Conservation (phyloP, 768 basidiomycete genomes). For the Boletus fagicola region DNA sequence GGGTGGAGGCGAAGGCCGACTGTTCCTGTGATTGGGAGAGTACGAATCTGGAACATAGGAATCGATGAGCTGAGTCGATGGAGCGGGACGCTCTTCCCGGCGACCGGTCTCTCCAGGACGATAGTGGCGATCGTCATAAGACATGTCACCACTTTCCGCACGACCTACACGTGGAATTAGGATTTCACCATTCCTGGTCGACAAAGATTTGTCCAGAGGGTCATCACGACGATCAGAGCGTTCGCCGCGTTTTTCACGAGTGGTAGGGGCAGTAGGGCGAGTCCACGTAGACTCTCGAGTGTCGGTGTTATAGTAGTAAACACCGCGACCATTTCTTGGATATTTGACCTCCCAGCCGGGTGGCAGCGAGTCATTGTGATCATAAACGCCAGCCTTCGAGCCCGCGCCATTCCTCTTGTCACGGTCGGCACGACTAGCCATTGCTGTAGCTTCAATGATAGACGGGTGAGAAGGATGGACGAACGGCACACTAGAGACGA, state of each 20-base stretch:
- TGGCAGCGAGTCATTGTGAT: slow-evolving; percentile 42
- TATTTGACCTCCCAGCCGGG: slow-evolving; percentile 60
- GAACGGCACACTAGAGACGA: slow-evolving; percentile 48
- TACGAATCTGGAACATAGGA: slow-evolving; percentile 31
- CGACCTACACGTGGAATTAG: slow-evolving; percentile 30
- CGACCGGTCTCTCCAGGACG: slow-evolving; percentile 43
- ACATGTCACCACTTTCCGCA: slow-evolving; percentile 35
- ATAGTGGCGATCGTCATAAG: slow-evolving; percentile 65
- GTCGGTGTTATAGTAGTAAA: slow-evolving; percentile 58
- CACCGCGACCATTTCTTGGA: slow-evolving; percentile 46
- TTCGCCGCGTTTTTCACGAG: slow-evolving; percentile 25
- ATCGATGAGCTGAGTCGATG: slow-evolving; percentile 23
- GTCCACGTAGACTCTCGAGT: slow-evolving; percentile 61
- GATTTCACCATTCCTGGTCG: slow-evolving; percentile 25
- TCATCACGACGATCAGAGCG: slow-evolving; percentile 29
- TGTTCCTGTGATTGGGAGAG: slow-evolving; percentile 24
- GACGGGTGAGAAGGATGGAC: slow-evolving; percentile 56
- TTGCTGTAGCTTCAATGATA: slow-evolving; percentile 60
- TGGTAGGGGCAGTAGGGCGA: slow-evolving; percentile 40
- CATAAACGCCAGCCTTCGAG: slow-evolving; percentile 24
- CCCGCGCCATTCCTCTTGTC: slow-evolving; percentile 42
- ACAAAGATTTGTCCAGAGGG: slow-evolving; percentile 25
- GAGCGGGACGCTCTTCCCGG: slow-evolving; percentile 27
- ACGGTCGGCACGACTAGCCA: slow-evolving; percentile 47
- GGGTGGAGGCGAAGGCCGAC: slow-evolving; percentile 23